Evolutionary conservation across 352 stramenopile species (phyloP), one percentile per base, ranked within the genome.

Genomic region (Globisporangium barbulae): DNA sequence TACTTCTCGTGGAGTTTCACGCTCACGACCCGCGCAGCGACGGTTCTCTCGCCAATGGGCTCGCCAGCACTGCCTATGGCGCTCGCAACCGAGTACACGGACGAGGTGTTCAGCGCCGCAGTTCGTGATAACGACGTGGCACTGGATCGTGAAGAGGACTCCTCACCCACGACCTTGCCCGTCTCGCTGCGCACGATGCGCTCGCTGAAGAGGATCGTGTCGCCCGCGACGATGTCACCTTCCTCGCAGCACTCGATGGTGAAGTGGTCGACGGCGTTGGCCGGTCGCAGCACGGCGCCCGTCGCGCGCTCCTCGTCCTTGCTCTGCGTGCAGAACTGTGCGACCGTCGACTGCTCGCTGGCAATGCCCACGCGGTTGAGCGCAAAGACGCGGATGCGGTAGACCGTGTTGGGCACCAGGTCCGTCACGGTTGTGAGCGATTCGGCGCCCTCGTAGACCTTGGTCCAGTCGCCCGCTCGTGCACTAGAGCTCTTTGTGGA

Each of bases 201-300:
- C 68, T 98, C 91, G 25, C 89, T 96, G 62, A 98, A 97, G 48
- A 98, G 81, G 5, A 97, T 91, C 30, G 88, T 94, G 64, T 98
- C 93, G 9, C 91, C 90, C 0, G 80, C 71, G 13, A 96, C 88
- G 28, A 97, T 65, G 53, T 97, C 89, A 31, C 89, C 89, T 22
- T 83, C 74, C 47, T 83, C 79, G 15, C 66, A 72, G 44, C 81
- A 91, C 72, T 95, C 85, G 58, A 94, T 65, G 10, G 79, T 79
- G 62, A 94, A 93, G 47, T 87, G 79, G 15, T 88, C 80, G 0
- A 74, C 81, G 33, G 78, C 84, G 39, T 75, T 78, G 19, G 74
- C 64, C 5, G 82, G 72, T 1, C 72, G 59, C 9, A 85, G 68
- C 6, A 49, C 31, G 5, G 75, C 15, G 22, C 73, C 65, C 48